Percentiles rank a stretch among this genome's conserved stretches.
Conservation (phyloP, 148 eudicot genomes). For the Amaranthus palmeri region DNA sequence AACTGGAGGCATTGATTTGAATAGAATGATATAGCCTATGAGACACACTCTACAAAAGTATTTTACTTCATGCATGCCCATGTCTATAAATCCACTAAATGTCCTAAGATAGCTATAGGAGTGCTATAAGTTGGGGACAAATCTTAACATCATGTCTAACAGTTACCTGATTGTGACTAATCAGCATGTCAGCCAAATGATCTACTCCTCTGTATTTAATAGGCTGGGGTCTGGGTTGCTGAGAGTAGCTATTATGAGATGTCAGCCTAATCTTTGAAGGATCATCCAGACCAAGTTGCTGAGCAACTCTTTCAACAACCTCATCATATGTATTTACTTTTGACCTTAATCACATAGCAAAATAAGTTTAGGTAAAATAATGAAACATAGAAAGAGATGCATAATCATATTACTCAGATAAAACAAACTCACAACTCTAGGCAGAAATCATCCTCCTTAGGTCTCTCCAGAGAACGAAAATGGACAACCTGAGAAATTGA, state of each 20-base stretch:
- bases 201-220: constrained; percentile 69
- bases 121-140: not conserved
- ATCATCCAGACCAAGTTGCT: constrained; percentile 69
- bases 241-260: constrained; percentile 85
- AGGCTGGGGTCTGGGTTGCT: constrained; percentile 82
- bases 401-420: not conserved
- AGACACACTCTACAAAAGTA: not conserved
- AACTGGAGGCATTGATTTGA: not conserved
- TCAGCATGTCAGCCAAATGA: constrained; percentile 72
- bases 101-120: not conserved
- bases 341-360: constrained; percentile 36
- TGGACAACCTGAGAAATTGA: constrained; percentile 55
- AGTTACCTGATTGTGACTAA: constrained; percentile 77
- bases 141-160: not conserved
- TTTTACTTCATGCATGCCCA: not conserved
- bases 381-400: not conserved
- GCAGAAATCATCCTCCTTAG: constrained; percentile 83
- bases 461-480: constrained; percentile 73
- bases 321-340: constrained; percentile 80
- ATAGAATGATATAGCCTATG: not conserved
- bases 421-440: constrained; percentile 69
- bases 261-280: constrained; percentile 90
- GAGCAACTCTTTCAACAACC: constrained; percentile 76
- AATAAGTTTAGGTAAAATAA: not conserved
- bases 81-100: not conserved